Evolutionary conservation across 2,329 filamentous ascomycete species (phyloP), one percentile per base, ranked within the genome.

Genomic region (Trichoderma oligosporum): DNA sequence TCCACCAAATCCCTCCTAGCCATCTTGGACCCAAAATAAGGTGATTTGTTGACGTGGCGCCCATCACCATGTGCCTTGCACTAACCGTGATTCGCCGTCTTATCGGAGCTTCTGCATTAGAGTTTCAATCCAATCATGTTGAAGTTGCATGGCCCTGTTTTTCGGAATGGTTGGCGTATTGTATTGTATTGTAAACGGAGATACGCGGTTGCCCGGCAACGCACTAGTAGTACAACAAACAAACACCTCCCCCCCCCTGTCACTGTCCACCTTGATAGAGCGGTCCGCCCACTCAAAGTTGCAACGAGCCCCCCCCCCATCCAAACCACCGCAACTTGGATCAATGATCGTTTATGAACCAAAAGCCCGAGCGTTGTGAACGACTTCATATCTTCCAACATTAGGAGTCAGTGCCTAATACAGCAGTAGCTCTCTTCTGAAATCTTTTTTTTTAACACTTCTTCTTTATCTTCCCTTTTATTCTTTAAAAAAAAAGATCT

Each of bases 181-280:
- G n/a, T n/a, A n/a, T n/a, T n/a, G n/a, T 48, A 44, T 6, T 36
- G 38, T 14, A 25, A 22, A 12, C 27, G 16, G 16, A 25, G n/a
- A 24, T 18, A 46, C 16, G 18, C 24, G 16, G 57, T 59, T 59
- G 57, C 57, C 52, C 52, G 38, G 52, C 57, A 59, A 59, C 57
- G 6, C 52, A 9, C 20, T 36, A 7, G 7, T 54, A 48, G 51
- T 39, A 52, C 57, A 49, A 49, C 57, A 59, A 59, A 59, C 51
- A 56, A 59, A 45, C 31, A 56, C 24, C 39, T n/a, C n/a, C n/a
- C n/a, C n/a, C n/a, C n/a, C 56, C 57, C 56, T 44, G 45, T 48
- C 16, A n/a, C 29, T 36, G 27, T 25, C 52, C 44, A 45, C 57
- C 42, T 46, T 59, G 51, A 59, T 44, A n/a, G 57, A 59, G 51